Conservation (phyloP, 768 basidiomycete species). For the Trametes maxima region DNA sequence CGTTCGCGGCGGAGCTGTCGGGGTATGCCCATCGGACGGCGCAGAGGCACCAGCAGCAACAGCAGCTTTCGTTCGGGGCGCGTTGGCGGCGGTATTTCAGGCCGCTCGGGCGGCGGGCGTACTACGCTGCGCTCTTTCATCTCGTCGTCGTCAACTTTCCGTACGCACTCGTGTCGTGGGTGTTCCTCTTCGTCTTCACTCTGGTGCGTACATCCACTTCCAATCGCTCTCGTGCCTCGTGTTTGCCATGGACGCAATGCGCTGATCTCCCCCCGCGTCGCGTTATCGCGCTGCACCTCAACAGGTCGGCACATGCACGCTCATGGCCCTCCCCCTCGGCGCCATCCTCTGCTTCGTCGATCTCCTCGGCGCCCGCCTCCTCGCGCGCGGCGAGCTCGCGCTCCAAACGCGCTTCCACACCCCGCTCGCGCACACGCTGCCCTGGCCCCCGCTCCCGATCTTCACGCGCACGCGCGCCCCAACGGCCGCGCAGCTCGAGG, state of each 20-base stretch:
- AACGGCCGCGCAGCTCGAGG: constrained; percentile 52
- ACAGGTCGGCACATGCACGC: constrained; percentile 76
- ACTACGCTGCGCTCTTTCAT: constrained; percentile 69
- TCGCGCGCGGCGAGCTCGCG: constrained; percentile 73
- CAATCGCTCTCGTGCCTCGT: not conserved
- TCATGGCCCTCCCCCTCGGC: constrained; percentile 79
- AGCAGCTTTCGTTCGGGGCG: constrained; percentile 22
- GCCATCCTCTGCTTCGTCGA: constrained; percentile 77
- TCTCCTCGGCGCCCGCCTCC: constrained; percentile 69
- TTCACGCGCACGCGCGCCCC: constrained; percentile 65
- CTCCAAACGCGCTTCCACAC: constrained; percentile 73
- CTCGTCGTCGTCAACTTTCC: constrained; percentile 77
- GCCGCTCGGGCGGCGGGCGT: constrained; percentile 56
- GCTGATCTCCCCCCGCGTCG: not conserved
- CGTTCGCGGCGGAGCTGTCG: constrained; percentile 21
- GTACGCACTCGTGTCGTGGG: constrained; percentile 74
- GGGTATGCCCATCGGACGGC: constrained; percentile 13
- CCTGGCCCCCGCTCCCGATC: constrained; percentile 71
- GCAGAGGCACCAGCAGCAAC: constrained; percentile 3
- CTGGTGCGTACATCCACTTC: constrained; percentile 50
- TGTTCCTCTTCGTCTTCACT: constrained; percentile 80
- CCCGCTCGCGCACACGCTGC: constrained; percentile 62
- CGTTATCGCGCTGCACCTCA: constrained; percentile 7
- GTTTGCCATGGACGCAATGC: constrained; percentile 4
- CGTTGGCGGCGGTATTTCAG: constrained; percentile 64